These are phyloP conservation scores for Melampsora occidentalis DNA, from an alignment of 1,284 basidiomycete species.

Conservation along the genomic window DNA sequence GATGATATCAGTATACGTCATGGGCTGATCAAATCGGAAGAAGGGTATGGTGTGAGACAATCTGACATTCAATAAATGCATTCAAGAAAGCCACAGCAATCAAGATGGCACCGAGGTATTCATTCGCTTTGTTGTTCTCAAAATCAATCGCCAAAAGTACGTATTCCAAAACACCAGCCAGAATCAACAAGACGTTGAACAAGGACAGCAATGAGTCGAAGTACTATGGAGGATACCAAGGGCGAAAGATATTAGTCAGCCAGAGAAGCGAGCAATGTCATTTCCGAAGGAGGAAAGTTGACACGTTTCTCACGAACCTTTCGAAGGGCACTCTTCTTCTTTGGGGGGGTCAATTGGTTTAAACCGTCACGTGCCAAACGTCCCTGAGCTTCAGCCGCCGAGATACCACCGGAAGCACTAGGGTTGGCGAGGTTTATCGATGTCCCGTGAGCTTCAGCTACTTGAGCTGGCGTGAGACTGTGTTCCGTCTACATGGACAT, in stretches of 20 bases:
- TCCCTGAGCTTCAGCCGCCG: slow-evolving; percentile 60
- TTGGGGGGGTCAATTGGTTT: slow-evolving; percentile 66
- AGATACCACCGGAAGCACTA: slow-evolving; percentile 60
- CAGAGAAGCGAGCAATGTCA: neutral
- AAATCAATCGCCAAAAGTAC: slow-evolving; percentile 64
- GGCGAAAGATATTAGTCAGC: neutral
- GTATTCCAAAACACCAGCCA: slow-evolving; percentile 60
- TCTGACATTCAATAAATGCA: slow-evolving; percentile 64
- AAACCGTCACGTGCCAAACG: slow-evolving; percentile 62
- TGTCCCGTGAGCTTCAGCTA: slow-evolving; percentile 58
- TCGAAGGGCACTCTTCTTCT: slow-evolving; percentile 64
- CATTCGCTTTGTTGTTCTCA: slow-evolving; percentile 65
- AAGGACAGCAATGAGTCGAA: slow-evolving; percentile 64
- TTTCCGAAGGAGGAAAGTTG: neutral
- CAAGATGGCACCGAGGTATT: slow-evolving; percentile 67
- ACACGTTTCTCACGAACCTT: slow-evolving; percentile 59
- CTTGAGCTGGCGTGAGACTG: slow-evolving; percentile 56
- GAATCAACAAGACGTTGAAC: slow-evolving; percentile 65
- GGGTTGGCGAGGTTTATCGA: slow-evolving; percentile 62
- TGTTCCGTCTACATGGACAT: slow-evolving; percentile 57
- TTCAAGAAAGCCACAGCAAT: slow-evolving; percentile 69
- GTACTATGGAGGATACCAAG: slow-evolving; percentile 53
- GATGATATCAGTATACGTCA: slow-evolving; percentile 60
- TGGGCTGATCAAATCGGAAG: neutral
- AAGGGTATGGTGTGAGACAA: neutral